Evolutionary conservation across 2,329 filamentous ascomycete species (phyloP), one percentile per base, ranked within the genome.

Genomic region (Alternaria viburni): DNA sequence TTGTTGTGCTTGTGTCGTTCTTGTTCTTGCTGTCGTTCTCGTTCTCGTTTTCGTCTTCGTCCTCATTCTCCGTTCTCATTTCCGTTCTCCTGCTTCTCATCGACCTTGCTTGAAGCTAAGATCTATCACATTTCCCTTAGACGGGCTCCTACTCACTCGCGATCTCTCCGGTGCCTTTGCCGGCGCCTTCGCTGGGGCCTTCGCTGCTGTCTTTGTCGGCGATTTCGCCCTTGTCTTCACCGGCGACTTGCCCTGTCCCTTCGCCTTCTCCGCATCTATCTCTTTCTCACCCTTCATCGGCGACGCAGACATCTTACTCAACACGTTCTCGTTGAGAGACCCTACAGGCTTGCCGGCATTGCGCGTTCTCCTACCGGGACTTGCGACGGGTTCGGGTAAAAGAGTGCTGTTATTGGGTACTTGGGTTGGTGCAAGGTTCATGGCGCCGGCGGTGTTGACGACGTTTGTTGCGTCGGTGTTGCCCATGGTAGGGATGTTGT

Each of bases 101-200:
- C n/a, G n/a, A n/a, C n/a, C n/a, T n/a, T n/a, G n/a, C n/a, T n/a
- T n/a, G n/a, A n/a, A n/a, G n/a, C n/a, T n/a, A n/a, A n/a, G n/a
- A n/a, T n/a, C n/a, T n/a, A n/a, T n/a, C n/a, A n/a, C n/a, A n/a
- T 1, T 13, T 0, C 10, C 0, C 17, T 51, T 32, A 1, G 26
- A 21, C 12, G 47, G 17, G 10, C 26, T 51, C 26, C 26, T 32
- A 2, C 17, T 32, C 11, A 2, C 17, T 21, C 47, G 26, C 30
- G 26, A 13, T 4, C 23, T 49, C 6, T 15, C 45, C 9, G 45
- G 19, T 15, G 23, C 10, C 23, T 47, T 47, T 3, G 8, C 21
- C 10, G 12, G 21, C 10, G 44, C 5, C 15, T 47, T 47, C n/a
- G 6, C 21, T 15, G 12, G 21, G 5, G 44, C 5, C 15, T 47